These are phyloP conservation scores for Aspergillus olivimuriae DNA, from an alignment of 495 filamentous ascomycete species.

Conservation along the genomic window DNA sequence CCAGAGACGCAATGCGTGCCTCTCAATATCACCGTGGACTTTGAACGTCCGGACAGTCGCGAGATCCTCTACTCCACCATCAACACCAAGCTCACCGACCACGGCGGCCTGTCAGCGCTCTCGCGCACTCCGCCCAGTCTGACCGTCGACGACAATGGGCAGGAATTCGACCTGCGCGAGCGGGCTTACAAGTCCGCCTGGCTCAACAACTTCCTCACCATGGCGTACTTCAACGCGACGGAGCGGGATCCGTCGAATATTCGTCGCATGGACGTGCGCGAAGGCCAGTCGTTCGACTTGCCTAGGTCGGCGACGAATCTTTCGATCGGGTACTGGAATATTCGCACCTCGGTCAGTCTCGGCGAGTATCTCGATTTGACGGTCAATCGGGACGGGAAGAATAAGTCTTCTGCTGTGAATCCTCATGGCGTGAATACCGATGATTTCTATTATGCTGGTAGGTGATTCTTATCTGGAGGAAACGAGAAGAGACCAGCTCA, in stretches of 20 bases:
- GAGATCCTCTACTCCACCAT: neutral
- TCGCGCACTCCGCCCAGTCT: constrained; percentile 9
- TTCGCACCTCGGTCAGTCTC: constrained; percentile 17
- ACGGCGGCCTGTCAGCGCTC: constrained; percentile 34
- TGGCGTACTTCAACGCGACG: constrained; percentile 21
- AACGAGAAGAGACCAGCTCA: neutral
- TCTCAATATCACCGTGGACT: constrained; percentile 39
- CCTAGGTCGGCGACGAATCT: neutral
- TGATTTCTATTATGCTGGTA: constrained; percentile 17
- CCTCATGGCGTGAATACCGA: constrained; percentile 18
- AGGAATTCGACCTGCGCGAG: constrained; percentile 12
- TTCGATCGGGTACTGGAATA: constrained; percentile 8
- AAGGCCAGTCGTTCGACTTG: constrained; percentile 19
- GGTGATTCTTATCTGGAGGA: neutral
- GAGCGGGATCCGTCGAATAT: constrained; percentile 1
- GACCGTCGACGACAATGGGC: constrained; percentile 6
- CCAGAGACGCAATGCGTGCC: constrained; percentile 37
- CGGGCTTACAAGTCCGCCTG: constrained; percentile 38
- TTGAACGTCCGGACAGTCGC: constrained; percentile 5
- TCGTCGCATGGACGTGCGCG: constrained; percentile 19
- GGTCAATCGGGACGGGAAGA: too few species aligned
- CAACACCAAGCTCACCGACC: constrained; percentile 28
- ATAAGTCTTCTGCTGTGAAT: too few species aligned
- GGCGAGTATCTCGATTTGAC: too few species aligned
- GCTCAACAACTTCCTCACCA: constrained; percentile 29